A percentile compares a stretch with the other conserved stretches of the same genome.
Evolutionary conservation across 345 rosid species (phyloP).

Genomic region (Aquilaria sinensis): DNA sequence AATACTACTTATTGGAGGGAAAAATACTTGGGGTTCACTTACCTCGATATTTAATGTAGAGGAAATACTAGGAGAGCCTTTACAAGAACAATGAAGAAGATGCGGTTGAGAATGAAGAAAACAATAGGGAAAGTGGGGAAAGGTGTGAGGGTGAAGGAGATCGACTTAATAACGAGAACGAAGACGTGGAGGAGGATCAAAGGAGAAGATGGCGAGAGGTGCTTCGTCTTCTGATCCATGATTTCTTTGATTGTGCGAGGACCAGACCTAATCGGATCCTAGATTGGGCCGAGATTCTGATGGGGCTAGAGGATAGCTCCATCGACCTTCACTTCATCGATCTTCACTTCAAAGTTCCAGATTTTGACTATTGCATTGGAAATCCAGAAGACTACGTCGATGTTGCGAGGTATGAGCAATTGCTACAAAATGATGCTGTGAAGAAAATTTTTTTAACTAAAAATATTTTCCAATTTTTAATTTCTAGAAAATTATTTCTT

Average conservation of each 20-base stretch:
- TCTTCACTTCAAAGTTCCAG: slow-evolving; percentile 42
- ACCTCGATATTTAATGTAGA: no score
- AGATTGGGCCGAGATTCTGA: slow-evolving; percentile 51
- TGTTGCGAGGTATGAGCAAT: slow-evolving; percentile 57
- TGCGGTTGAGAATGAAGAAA: neutral
- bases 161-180: slow-evolving; percentile 22
- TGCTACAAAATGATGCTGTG: slow-evolving; percentile 62
- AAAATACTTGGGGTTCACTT: no score
- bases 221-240: slow-evolving; percentile 24
- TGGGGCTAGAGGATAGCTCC: slow-evolving; percentile 30
- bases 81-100: no score
- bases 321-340: slow-evolving; percentile 62
- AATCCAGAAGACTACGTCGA: slow-evolving; percentile 58
- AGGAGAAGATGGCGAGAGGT: no score
- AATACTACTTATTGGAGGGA: no score
- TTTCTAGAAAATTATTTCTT: no score
- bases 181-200: neutral
- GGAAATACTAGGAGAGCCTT: no score
- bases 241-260: slow-evolving; percentile 38
- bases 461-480: no score
- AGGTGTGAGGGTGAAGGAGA: slow-evolving; percentile 22
- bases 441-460: slow-evolving; percentile 2
- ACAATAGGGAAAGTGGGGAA: slow-evolving; percentile 13
- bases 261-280: slow-evolving; percentile 58
- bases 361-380: slow-evolving; percentile 42